Evolutionary conservation across 495 filamentous ascomycete genomes (phyloP).

Genomic region (Podospora australis): DNA sequence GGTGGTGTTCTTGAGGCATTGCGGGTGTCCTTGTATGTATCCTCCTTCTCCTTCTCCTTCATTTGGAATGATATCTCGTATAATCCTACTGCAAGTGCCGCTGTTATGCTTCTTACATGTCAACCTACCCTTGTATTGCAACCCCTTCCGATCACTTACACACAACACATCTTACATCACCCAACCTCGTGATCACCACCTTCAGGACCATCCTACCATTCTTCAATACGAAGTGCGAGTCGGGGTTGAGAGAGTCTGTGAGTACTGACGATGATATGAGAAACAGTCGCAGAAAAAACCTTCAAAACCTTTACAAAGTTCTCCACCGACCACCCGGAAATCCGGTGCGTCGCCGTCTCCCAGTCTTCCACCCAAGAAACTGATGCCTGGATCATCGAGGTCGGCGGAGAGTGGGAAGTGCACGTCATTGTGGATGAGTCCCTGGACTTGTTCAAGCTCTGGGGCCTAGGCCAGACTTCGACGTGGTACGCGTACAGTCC

Average conservation of each 20-base stretch:
- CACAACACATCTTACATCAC: no score
- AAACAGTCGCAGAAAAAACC: neutral
- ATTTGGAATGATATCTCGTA: neutral
- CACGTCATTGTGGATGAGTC: constrained; percentile 47
- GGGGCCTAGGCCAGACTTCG: constrained; percentile 47
- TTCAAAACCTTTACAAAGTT: constrained; percentile 5
- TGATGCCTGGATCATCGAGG: constrained; percentile 45
- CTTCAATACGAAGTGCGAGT: no score
- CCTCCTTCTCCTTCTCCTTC: neutral
- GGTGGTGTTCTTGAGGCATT: constrained; percentile 54
- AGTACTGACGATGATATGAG: no score
- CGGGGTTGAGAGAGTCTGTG: no score
- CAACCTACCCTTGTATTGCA: neutral
- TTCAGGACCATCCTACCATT: no score
- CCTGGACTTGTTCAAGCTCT: constrained; percentile 44
- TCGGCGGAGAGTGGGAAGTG: constrained; percentile 49
- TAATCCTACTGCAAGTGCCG: neutral
- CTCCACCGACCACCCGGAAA: constrained; percentile 29
- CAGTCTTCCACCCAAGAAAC: constrained; percentile 43
- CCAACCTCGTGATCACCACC: neutral
- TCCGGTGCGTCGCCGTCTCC: constrained; percentile 39
- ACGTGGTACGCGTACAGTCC: constrained; percentile 54
- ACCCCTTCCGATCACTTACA: no score
- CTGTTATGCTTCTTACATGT: neutral
- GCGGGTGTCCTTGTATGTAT: constrained; percentile 52